phyloP scores from a whole-genome alignment of 495 filamentous ascomycete species.

The Penicillium longicatenatum region DNA sequence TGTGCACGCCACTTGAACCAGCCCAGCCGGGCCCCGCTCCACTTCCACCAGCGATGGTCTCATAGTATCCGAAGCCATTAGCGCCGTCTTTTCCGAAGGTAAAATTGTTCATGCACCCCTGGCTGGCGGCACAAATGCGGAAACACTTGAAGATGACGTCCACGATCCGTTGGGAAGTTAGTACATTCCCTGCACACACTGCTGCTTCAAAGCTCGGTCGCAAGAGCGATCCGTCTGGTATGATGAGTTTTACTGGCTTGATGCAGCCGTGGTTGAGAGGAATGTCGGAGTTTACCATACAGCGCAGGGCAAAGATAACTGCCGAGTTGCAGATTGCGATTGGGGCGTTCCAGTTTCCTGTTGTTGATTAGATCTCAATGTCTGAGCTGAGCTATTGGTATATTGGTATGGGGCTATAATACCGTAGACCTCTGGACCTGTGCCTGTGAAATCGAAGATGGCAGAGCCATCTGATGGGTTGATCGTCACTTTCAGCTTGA shows the following conservation, averaged over 20 bases:
- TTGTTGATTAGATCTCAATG: too few relatives aligned
- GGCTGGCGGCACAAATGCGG: conserved; percentile 76
- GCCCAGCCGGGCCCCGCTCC: too few relatives aligned
- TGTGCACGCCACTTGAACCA: too few relatives aligned
- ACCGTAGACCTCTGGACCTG: conserved; percentile 49
- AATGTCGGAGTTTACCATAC: conserved; percentile 83
- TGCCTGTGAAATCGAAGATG: conserved; percentile 81
- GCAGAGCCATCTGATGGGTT: conserved; percentile 81
- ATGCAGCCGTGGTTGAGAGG: conserved; percentile 93
- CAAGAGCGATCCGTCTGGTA: conserved; percentile 77
- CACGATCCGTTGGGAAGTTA: conserved; percentile 78
- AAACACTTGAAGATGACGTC: conserved; percentile 87
- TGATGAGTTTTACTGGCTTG: conserved; percentile 73
- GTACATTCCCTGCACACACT: conserved; percentile 83
- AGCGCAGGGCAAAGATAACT: conserved; percentile 88
- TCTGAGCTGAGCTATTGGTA: too few relatives aligned
- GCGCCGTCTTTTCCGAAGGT: conserved; percentile 29
- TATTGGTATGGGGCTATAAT: too few relatives aligned
- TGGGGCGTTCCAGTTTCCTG: conserved; percentile 86
- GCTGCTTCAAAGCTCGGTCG: conserved; percentile 74
- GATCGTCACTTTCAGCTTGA: conserved; percentile 79
- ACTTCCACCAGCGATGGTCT: too few relatives aligned
- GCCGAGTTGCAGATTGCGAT: conserved; percentile 85
- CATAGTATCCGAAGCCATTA: too few relatives aligned
- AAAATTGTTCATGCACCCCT: conserved; percentile 81